Evolutionary conservation across 768 basidiomycete species (phyloP).

Genomic region (Hypholoma fasciculare): DNA sequence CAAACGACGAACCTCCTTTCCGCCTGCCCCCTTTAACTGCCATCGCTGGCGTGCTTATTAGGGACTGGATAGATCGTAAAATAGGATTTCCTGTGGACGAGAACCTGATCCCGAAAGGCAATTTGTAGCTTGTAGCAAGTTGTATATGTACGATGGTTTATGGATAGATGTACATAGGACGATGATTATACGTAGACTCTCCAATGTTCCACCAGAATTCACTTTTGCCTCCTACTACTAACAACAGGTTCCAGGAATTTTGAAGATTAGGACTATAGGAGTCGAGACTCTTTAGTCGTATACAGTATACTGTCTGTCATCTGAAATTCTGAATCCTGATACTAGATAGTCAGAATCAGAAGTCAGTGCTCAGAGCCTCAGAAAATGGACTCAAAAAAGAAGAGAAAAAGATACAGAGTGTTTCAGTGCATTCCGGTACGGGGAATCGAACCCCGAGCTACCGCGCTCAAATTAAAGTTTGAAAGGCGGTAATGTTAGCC

Average conservation of each 20-base stretch:
- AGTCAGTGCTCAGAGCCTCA: background rate
- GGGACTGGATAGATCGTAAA: conserved; percentile 74
- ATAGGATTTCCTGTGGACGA: conserved; percentile 35
- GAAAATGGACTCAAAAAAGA: background rate
- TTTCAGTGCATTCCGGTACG: conserved; percentile 57
- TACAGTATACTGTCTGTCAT: no score
- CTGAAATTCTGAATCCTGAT: no score
- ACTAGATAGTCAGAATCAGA: no score
- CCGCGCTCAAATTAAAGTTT: conserved; percentile 31
- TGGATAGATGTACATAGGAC: background rate
- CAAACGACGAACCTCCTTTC: conserved; percentile 56
- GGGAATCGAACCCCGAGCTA: conserved; percentile 61
- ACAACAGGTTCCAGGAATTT: no score
- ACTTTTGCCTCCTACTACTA: no score
- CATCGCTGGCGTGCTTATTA: conserved; percentile 83
- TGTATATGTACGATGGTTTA: background rate
- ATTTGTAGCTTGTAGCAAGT: conserved; percentile 17
- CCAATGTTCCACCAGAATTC: no score
- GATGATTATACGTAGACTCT: background rate
- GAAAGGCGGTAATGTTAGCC: conserved; percentile 67
- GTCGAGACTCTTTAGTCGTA: no score
- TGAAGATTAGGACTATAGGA: no score
- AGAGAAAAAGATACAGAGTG: conserved; percentile 7
- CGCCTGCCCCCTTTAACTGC: conserved; percentile 76
- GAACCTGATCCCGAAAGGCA: conserved; percentile 15